Conservation (phyloP, 176 grass and related monocot species). For the Metroxylon sagu region DNA sequence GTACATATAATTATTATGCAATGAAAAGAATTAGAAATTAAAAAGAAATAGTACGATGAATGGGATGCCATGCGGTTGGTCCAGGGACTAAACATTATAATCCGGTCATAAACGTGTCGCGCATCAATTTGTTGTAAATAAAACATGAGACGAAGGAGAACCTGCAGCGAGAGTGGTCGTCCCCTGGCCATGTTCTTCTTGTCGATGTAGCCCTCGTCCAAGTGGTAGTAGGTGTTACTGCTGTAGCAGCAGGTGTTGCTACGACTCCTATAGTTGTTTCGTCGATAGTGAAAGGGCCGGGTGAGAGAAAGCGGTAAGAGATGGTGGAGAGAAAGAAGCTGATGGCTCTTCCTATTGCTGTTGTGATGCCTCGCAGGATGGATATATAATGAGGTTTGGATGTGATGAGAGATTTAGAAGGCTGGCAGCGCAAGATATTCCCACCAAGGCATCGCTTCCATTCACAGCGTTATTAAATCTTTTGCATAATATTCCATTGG, state of each 20-base stretch:
- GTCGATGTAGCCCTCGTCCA: background rate
- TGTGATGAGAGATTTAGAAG: background rate
- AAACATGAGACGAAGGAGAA: background rate
- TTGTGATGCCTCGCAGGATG: background rate
- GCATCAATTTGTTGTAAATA: too few species aligned
- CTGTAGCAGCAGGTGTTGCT: constrained; percentile 8
- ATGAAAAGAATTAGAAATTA: too few species aligned
- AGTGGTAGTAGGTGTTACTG: constrained; percentile 7
- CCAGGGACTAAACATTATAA: background rate
- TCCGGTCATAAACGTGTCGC: too few species aligned
- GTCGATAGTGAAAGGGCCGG: background rate
- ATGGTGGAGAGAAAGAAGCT: constrained; percentile 2
- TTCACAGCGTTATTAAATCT: background rate
- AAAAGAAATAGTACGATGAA: too few species aligned
- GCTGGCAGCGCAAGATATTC: background rate
- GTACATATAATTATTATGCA: too few species aligned
- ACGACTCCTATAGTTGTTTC: background rate
- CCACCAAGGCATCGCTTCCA: background rate
- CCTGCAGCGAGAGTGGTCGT: constrained; percentile 20
- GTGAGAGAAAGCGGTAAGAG: background rate
- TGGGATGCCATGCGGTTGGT: too few species aligned
- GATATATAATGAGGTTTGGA: background rate
- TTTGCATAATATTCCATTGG: background rate
- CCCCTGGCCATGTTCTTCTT: constrained; percentile 14
- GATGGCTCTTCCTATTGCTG: constrained; percentile 8